Evolutionary conservation across 139 green algal species (phyloP).

Genomic region (Asterochloris sp.): DNA sequence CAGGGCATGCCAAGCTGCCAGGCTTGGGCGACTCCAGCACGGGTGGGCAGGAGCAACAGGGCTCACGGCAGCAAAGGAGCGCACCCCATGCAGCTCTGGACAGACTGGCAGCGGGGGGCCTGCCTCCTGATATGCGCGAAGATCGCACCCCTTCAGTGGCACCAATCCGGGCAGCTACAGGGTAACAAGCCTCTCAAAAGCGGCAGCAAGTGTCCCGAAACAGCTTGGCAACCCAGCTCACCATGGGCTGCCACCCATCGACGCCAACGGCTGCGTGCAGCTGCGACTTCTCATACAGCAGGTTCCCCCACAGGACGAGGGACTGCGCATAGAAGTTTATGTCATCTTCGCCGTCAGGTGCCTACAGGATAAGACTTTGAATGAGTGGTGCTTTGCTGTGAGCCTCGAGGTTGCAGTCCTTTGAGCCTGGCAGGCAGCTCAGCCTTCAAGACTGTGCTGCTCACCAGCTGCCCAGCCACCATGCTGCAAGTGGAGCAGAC

Average conservation of each 20-base stretch:
- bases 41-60: background rate
- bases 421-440: too few relatives aligned
- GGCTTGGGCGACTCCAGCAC: background rate
- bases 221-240: slow-evolving; percentile 55
- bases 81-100: background rate
- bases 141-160: too few relatives aligned
- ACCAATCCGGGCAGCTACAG: too few relatives aligned
- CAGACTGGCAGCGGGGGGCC: background rate
- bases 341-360: slow-evolving; percentile 17
- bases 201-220: slow-evolving; percentile 55
- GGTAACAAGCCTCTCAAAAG: slow-evolving; percentile 37
- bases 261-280: slow-evolving; percentile 7
- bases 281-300: slow-evolving; percentile 76
- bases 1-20: background rate
- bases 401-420: too few relatives aligned
- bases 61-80: too few relatives aligned
- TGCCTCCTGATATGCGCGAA: background rate
- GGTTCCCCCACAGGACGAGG: slow-evolving; percentile 73
- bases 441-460: too few relatives aligned
- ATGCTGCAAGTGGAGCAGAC: too few relatives aligned
- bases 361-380: background rate
- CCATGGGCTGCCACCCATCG: slow-evolving; percentile 18
- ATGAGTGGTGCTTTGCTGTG: too few relatives aligned
- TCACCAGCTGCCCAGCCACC: too few relatives aligned
- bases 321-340: slow-evolving; percentile 36